Conservation (phyloP, 495 filamentous ascomycete genomes). For the Entonaema liquescens region DNA sequence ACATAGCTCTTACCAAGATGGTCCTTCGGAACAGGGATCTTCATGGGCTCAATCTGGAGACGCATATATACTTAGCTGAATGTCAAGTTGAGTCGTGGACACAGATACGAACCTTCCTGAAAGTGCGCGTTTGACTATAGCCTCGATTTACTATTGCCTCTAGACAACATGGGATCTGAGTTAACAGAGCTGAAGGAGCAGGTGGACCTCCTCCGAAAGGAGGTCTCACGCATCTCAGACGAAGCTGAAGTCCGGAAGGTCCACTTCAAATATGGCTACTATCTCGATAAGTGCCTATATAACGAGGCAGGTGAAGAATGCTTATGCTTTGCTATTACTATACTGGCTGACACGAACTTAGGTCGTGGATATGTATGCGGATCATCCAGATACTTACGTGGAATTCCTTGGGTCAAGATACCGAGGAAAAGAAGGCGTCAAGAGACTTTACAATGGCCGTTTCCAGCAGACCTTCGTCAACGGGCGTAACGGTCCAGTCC, state of each 20-base stretch:
- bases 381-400: conserved; percentile 63
- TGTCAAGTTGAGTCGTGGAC: background rate
- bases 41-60: conserved; percentile 1
- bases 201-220: conserved; percentile 40
- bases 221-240: conserved; percentile 46
- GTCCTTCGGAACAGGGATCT: conserved; percentile 12
- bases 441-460: conserved; percentile 62
- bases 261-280: conserved; percentile 67
- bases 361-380: conserved; percentile 61
- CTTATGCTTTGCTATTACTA: background rate
- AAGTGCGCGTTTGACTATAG: background rate
- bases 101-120: background rate
- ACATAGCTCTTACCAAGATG: conserved; percentile 35
- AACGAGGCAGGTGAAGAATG: conserved; percentile 52
- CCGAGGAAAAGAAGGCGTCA: conserved; percentile 61
- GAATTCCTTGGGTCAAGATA: conserved; percentile 65
- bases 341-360: conserved; percentile 28
- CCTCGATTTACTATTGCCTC: background rate
- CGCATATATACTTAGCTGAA: conserved; percentile 20
- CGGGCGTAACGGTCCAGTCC: conserved; percentile 64
- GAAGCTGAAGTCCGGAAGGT: conserved; percentile 62
- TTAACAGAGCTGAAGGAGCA: conserved; percentile 42
- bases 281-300: conserved; percentile 67
- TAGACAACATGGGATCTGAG: conserved; percentile 32
- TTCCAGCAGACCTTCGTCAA: conserved; percentile 59